Conservation (phyloP, 2,329 filamentous ascomycete genomes). For the Ophiostoma triangulosporum region DNA sequence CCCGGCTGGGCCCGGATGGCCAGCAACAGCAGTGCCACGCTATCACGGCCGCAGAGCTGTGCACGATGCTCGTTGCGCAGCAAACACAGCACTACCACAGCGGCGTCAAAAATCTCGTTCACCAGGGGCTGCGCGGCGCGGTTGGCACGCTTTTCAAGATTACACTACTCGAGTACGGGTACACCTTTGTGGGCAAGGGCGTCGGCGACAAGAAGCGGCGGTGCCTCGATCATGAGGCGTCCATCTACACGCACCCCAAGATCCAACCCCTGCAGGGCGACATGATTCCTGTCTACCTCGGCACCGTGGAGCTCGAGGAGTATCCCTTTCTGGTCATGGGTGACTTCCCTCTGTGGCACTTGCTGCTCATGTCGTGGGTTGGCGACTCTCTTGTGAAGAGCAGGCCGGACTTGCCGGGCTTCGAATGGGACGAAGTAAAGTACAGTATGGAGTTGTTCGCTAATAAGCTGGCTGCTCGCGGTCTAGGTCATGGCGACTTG, state of each 20-base stretch:
- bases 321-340: background rate
- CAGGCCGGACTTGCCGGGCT: background rate
- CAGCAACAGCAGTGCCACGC: background rate
- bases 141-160: background rate
- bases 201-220: background rate
- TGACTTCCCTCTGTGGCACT: background rate
- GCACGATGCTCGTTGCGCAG: background rate
- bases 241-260: background rate
- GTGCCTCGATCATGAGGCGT: background rate
- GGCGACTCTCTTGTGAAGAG: background rate
- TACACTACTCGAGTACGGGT: background rate
- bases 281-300: background rate
- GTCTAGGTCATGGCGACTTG: background rate
- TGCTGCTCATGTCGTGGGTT: background rate
- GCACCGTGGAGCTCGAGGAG: background rate
- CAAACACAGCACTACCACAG: background rate
- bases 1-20: background rate
- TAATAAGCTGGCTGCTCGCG: background rate
- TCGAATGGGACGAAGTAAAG: background rate
- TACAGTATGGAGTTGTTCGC: background rate
- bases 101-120: background rate
- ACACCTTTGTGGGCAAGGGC: background rate
- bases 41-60: background rate
- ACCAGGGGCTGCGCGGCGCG: background rate
- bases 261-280: background rate